phyloP scores from a whole-genome alignment of 345 rosid species.

The Anastatica hierochuntica region DNA sequence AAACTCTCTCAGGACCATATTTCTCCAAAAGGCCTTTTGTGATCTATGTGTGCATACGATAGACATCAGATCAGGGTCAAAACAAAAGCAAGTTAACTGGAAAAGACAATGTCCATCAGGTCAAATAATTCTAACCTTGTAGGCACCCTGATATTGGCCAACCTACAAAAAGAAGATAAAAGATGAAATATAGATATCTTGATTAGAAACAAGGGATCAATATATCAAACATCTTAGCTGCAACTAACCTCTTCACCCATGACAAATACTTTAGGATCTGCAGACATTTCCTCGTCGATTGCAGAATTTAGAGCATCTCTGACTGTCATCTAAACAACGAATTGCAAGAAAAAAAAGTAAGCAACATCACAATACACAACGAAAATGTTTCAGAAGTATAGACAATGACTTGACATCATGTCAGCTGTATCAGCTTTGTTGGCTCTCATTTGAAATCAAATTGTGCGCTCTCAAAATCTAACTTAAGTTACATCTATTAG shows the following conservation, averaged over 20 bases:
- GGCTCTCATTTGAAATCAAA: not conserved
- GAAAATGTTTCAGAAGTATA: not conserved
- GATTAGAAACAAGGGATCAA: slow-evolving; percentile 1
- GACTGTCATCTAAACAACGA: slow-evolving; percentile 50
- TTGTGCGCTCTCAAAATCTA: not conserved
- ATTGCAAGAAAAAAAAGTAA: not conserved
- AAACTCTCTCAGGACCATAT: slow-evolving; percentile 91
- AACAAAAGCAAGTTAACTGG: not conserved
- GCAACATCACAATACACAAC: not conserved
- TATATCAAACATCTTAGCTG: slow-evolving; percentile 2
- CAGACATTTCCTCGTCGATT: slow-evolving; percentile 91
- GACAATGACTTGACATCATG: not conserved
- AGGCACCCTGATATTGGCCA: slow-evolving; percentile 99
- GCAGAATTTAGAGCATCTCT: slow-evolving; percentile 83
- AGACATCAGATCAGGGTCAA: slow-evolving; percentile 3
- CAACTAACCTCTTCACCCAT: slow-evolving; percentile 89
- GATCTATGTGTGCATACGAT: slow-evolving; percentile 30
- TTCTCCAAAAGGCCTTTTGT: slow-evolving; percentile 74
- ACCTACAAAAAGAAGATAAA: slow-evolving; percentile 42
- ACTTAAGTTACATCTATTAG: not conserved
- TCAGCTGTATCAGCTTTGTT: not conserved
- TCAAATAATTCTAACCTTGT: slow-evolving; percentile 53
- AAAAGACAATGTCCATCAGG: too few relatives aligned
- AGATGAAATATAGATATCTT: not conserved
- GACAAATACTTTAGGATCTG: slow-evolving; percentile 80